phyloP scores from a whole-genome alignment of 148 eudicot species.

The Limonium bicolor region DNA sequence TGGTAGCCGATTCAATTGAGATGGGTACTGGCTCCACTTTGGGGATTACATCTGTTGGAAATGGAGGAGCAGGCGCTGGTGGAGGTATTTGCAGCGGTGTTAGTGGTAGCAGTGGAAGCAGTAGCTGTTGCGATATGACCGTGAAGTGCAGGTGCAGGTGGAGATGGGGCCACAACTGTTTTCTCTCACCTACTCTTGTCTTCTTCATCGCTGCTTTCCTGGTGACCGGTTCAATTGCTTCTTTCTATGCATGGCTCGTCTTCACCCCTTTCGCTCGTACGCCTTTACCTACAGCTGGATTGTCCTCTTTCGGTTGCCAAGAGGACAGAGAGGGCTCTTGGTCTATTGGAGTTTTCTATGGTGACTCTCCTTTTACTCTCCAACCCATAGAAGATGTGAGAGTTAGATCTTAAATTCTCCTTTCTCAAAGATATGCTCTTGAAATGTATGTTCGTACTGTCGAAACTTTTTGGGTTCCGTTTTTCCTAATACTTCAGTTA shows the following conservation, averaged over 20 bases:
- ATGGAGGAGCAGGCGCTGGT: constrained; percentile 1
- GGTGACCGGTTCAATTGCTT: constrained; percentile 37
- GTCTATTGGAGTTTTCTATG: constrained; percentile 82
- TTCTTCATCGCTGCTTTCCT: constrained; percentile 31
- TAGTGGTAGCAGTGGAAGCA: constrained; percentile 2
- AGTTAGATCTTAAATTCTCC: neutral
- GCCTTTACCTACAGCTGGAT: constrained; percentile 12
- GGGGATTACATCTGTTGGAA: constrained; percentile 1
- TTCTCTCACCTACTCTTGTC: constrained; percentile 21
- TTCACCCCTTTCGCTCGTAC: constrained; percentile 31
- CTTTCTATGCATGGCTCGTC: constrained; percentile 41
- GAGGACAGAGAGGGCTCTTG: constrained; percentile 85
- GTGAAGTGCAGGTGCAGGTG: constrained; percentile 8
- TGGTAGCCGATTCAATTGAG: too few species aligned
- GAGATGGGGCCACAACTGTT: constrained; percentile 13
- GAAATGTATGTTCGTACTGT: too few species aligned
- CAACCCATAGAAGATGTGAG: constrained; percentile 69
- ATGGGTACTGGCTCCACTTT: constrained; percentile 6
- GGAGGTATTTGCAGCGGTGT: constrained; percentile 6
- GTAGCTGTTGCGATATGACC: constrained; percentile 1
- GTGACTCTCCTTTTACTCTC: constrained; percentile 70
- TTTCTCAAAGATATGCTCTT: neutral
- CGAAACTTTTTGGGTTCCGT: neutral
- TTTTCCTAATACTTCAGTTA: too few species aligned
- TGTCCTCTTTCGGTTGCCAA: constrained; percentile 31